Evolutionary conservation across 2,329 filamentous ascomycete genomes (phyloP).

Genomic region (Iodosphaeria phyllophila): DNA sequence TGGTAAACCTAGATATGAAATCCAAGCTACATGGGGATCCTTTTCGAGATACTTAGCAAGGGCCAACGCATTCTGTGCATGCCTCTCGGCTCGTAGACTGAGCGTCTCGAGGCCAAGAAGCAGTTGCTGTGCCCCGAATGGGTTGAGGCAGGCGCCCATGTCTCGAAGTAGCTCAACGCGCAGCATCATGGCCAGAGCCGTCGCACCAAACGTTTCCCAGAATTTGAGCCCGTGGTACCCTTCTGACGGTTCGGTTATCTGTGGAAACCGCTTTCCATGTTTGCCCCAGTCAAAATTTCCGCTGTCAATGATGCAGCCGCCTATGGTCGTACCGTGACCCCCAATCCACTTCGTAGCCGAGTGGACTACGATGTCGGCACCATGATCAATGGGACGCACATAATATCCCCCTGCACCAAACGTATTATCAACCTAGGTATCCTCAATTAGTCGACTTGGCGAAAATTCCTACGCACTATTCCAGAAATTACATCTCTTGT

Average conservation of each 20-base stretch:
- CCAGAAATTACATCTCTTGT: background rate
- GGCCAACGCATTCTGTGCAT: constrained; percentile 65
- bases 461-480: no score
- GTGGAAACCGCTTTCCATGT: constrained; percentile 68
- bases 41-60: constrained; percentile 70
- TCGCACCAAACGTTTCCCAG: constrained; percentile 75
- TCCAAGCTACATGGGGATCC: constrained; percentile 76
- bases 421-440: constrained; percentile 80
- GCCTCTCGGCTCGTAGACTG: constrained; percentile 67
- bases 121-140: constrained; percentile 85
- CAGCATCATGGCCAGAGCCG: constrained; percentile 68
- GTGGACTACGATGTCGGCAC: constrained; percentile 86
- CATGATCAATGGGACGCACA: constrained; percentile 69
- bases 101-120: constrained; percentile 81
- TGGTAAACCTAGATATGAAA: constrained; percentile 78
- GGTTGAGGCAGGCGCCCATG: constrained; percentile 64
- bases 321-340: constrained; percentile 84
- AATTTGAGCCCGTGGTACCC: constrained; percentile 91
- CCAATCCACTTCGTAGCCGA: constrained; percentile 96
- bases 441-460: constrained; percentile 1
- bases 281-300: constrained; percentile 92
- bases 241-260: constrained; percentile 74
- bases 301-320: constrained; percentile 67
- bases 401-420: constrained; percentile 90
- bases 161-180: constrained; percentile 85